A percentile compares a stretch with the other conserved stretches of the same genome.
Conservation (phyloP, 139 green algal species). For the Zygnema cylindricum region DNA sequence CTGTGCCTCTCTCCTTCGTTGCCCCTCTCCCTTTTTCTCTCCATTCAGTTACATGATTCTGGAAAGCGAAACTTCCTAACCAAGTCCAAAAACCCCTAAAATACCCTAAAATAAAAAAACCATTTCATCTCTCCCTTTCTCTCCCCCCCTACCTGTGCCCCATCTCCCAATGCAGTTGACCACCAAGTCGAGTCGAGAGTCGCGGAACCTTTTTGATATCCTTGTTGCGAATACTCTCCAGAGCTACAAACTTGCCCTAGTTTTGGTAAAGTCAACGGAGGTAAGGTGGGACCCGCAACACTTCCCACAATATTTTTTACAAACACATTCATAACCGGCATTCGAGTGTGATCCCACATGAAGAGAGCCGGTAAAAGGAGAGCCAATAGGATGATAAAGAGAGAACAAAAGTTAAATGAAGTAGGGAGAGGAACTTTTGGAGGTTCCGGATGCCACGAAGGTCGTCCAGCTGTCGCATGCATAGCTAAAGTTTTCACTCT, state of each 20-base stretch:
- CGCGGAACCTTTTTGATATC: background rate
- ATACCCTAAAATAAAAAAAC: no score
- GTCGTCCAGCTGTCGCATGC: background rate
- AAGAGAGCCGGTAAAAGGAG: background rate
- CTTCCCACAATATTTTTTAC: background rate
- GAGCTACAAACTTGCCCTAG: conserved; percentile 35
- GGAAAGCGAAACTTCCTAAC: no score
- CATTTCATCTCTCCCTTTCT: no score
- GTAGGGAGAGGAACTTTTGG: conserved; percentile 11
- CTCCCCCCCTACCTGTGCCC: conserved; percentile 39
- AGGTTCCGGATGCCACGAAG: conserved; percentile 27
- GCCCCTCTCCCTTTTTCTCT: no score
- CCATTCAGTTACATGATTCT: no score
- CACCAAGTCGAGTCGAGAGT: conserved; percentile 32
- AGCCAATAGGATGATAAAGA: conserved; percentile 30
- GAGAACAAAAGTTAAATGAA: conserved; percentile 17
- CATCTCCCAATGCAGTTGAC: conserved; percentile 18
- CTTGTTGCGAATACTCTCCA: conserved; percentile 3
- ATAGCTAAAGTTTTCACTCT: background rate
- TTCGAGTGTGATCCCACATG: conserved; percentile 18
- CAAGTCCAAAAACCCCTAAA: no score
- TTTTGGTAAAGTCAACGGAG: background rate
- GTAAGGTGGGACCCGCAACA: conserved; percentile 2
- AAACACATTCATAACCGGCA: conserved; percentile 6
- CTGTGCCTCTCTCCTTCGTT: no score